phyloP scores from a whole-genome alignment of 2,329 filamentous ascomycete species.

The Aspergillus cejpii region DNA sequence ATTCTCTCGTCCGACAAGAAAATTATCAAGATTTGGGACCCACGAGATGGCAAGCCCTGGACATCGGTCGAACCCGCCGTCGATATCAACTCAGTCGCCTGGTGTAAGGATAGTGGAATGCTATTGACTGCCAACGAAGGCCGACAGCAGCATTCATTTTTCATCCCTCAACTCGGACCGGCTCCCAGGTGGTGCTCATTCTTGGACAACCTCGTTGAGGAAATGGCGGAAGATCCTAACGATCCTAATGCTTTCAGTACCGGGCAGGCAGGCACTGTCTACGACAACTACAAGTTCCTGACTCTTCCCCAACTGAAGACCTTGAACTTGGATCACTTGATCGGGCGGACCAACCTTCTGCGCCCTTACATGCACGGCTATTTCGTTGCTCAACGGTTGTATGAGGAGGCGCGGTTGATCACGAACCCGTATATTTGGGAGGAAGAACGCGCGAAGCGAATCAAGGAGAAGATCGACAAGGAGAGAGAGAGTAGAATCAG shows the following conservation, averaged over 20 bases:
- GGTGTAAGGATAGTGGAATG: conserved; percentile 90
- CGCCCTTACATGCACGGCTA: conserved; percentile 99
- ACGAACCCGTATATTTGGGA: conserved; percentile 91
- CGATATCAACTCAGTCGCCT: conserved; percentile 89
- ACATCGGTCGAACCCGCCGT: conserved; percentile 92
- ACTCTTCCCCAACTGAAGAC: conserved; percentile 78
- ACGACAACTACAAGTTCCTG: conserved; percentile 99
- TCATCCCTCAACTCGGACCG: conserved; percentile 86
- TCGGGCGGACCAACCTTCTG: conserved; percentile 82
- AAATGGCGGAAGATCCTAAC: conserved; percentile 80
- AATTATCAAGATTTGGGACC: conserved; percentile 96
- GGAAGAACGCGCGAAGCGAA: conserved; percentile 80
- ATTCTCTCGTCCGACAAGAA: conserved; percentile 88
- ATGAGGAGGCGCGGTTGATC: conserved; percentile 89
- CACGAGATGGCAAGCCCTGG: conserved; percentile 76
- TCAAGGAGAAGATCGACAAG: conserved; percentile 94
- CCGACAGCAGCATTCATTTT: conserved; percentile 88
- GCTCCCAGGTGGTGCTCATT: conserved; percentile 95
- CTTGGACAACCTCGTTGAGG: conserved; percentile 94
- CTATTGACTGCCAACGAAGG: conserved; percentile 95
- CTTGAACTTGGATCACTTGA: conserved; percentile 77
- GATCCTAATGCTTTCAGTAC: conserved; percentile 51
- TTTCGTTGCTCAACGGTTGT: conserved; percentile 90
- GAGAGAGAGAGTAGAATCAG: conserved; percentile 92
- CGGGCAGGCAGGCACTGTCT: conserved; percentile 61